These are phyloP conservation scores for Aspergillus pseudoterreus DNA, from an alignment of 2,329 filamentous ascomycete species.

Conservation along the genomic window DNA sequence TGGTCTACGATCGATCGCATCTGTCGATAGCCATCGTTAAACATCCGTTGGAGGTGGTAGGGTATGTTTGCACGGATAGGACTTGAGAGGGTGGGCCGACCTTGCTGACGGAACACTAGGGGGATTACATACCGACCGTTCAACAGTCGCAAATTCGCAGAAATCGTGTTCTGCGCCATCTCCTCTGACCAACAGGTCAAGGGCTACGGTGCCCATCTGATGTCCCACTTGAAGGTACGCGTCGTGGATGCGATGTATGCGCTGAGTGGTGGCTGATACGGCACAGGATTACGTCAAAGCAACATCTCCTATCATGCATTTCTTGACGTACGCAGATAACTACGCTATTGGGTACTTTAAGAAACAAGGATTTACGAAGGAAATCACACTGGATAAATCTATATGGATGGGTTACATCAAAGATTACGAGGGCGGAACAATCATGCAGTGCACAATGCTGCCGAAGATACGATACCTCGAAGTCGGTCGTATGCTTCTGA, in stretches of 20 bases:
- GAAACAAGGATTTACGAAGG: slow-evolving; percentile 98
- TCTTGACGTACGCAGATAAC: slow-evolving; percentile 97
- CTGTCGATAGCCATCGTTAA: slow-evolving; percentile 96
- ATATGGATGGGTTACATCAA: slow-evolving; percentile 99
- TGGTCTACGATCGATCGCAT: slow-evolving; percentile 96
- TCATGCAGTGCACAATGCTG: slow-evolving; percentile 99
- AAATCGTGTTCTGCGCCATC: slow-evolving; percentile 98
- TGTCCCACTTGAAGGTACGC: slow-evolving; percentile 84
- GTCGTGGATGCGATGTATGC: background rate
- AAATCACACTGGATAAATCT: slow-evolving; percentile 84
- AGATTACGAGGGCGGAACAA: slow-evolving; percentile 96
- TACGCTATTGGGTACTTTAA: slow-evolving; percentile 99
- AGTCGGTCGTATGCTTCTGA: slow-evolving; percentile 85
- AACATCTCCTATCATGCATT: slow-evolving; percentile 96
- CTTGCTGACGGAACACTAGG: slow-evolving; percentile 43
- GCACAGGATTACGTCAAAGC: slow-evolving; percentile 84
- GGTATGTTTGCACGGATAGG: slow-evolving; percentile 36
- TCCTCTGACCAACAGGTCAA: slow-evolving; percentile 98
- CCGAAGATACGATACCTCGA: slow-evolving; percentile 93
- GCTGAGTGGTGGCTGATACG: slow-evolving; percentile 4
- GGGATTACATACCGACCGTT: slow-evolving; percentile 97
- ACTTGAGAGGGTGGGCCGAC: background rate
- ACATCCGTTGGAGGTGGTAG: slow-evolving; percentile 88
- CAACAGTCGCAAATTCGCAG: slow-evolving; percentile 85
- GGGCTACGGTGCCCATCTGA: slow-evolving; percentile 94